A percentile compares a stretch with the other conserved stretches of the same genome.
These are phyloP conservation scores for Nakazawaea ishiwadae DNA, from an alignment of 805 yeast genomes.

Conservation along the genomic window DNA sequence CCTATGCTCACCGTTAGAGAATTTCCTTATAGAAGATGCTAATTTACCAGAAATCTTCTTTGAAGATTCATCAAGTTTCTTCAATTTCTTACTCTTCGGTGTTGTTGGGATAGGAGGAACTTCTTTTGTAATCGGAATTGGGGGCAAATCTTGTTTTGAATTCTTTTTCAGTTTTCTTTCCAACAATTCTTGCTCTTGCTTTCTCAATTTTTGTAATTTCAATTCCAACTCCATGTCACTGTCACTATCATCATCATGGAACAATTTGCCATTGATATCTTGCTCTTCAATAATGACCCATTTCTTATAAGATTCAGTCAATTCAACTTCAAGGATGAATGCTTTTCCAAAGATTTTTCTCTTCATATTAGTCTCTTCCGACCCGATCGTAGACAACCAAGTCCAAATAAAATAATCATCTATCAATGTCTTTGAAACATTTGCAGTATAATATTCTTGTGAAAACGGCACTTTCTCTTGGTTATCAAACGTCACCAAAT, in stretches of 20 bases:
- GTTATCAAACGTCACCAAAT: constrained; percentile 17
- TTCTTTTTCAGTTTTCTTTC: constrained; percentile 4
- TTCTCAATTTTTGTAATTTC: constrained; percentile 10
- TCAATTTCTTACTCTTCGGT: constrained; percentile 7
- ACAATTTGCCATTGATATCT: constrained; percentile 26
- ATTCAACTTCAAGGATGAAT: constrained; percentile 73
- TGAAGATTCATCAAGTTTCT: constrained; percentile 6
- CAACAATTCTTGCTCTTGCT: constrained; percentile 5
- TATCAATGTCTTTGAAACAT: constrained; percentile 59
- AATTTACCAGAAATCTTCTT: constrained; percentile 9
- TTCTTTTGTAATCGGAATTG: constrained; percentile 6
- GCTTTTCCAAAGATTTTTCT: constrained; percentile 77
- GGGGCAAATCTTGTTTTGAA: constrained; percentile 2
- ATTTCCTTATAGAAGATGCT: constrained; percentile 7
- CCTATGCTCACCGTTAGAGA: constrained; percentile 3
- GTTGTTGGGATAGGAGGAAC: not conserved
- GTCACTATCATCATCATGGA: not conserved
- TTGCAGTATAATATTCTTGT: constrained; percentile 33
- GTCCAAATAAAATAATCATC: constrained; percentile 92
- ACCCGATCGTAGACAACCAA: constrained; percentile 74
- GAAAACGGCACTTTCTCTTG: constrained; percentile 14
- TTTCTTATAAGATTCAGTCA: constrained; percentile 68
- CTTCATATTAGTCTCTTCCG: constrained; percentile 63
- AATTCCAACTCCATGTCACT: constrained; percentile 8
- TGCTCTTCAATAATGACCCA: constrained; percentile 77